phyloP scores from a whole-genome alignment of 805 yeast species.

The Yarrowia sp. region DNA sequence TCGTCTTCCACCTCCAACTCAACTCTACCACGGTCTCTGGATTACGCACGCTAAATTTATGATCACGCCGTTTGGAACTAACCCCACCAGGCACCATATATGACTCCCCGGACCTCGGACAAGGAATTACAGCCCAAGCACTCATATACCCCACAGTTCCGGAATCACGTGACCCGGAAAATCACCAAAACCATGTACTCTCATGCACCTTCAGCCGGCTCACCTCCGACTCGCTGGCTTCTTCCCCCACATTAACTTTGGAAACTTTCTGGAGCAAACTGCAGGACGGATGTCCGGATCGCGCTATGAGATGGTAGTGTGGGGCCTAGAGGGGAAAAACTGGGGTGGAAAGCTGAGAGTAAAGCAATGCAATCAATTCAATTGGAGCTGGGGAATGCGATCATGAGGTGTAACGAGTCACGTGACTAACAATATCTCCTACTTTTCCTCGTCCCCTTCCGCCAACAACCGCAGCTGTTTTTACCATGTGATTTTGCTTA shows the following conservation, averaged over 20 bases:
- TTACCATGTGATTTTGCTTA: slow-evolving; percentile 31
- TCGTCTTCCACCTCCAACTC: background rate
- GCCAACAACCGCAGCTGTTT: slow-evolving; percentile 7
- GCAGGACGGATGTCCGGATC: slow-evolving; percentile 39
- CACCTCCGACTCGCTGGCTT: slow-evolving; percentile 19
- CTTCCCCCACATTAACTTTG: slow-evolving; percentile 19
- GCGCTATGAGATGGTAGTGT: background rate
- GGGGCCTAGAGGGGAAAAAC: background rate
- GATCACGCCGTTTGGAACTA: too few species aligned
- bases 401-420: background rate
- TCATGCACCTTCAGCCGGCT: slow-evolving; percentile 5
- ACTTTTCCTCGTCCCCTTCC: background rate
- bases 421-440: too few species aligned
- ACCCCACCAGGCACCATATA: too few species aligned
- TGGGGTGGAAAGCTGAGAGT: background rate
- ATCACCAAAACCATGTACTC: background rate
- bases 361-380: background rate
- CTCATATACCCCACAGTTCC: background rate
- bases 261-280: slow-evolving; percentile 34
- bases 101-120: too few species aligned
- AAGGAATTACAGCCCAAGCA: background rate
- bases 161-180: slow-evolving; percentile 3
- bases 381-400: background rate
- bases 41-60: too few species aligned
- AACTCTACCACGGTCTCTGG: too few species aligned